phyloP scores from a whole-genome alignment of 495 filamentous ascomycete species.

The Elaphomyces granulatus region DNA sequence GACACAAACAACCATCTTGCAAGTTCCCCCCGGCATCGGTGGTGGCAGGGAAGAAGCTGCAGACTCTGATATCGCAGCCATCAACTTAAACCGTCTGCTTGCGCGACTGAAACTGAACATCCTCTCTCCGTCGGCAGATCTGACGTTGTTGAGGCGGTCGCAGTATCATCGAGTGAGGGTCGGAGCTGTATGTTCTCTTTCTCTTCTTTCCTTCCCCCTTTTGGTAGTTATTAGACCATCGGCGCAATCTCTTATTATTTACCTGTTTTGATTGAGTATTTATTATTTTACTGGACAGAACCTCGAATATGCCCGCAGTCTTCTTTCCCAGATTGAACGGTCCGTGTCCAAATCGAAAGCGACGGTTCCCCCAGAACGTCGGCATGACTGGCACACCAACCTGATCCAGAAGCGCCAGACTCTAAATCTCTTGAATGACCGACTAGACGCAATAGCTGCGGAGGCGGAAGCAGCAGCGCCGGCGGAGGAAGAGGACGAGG shows the following conservation, averaged over 20 bases:
- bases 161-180: slow-evolving; percentile 59
- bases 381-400: slow-evolving; percentile 51
- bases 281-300: slow-evolving; percentile 43
- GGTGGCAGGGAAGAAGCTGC: slow-evolving; percentile 5
- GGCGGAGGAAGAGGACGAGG: slow-evolving; percentile 14
- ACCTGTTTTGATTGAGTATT: slow-evolving; percentile 3
- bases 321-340: slow-evolving; percentile 66
- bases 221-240: background rate
- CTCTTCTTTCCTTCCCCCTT: background rate
- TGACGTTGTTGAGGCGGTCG: slow-evolving; percentile 43
- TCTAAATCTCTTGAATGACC: slow-evolving; percentile 45
- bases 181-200: slow-evolving; percentile 38
- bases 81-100: slow-evolving; percentile 61
- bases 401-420: slow-evolving; percentile 49
- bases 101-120: slow-evolving; percentile 58
- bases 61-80: slow-evolving; percentile 27
- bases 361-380: slow-evolving; percentile 42
- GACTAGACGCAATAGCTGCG: slow-evolving; percentile 36
- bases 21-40: too few relatives aligned
- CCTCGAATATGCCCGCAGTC: slow-evolving; percentile 61
- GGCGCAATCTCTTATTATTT: background rate
- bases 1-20: slow-evolving; percentile 21
- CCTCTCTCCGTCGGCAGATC: slow-evolving; percentile 47
- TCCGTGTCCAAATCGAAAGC: slow-evolving; percentile 50
- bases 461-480: slow-evolving; percentile 9